Evolutionary conservation across 2,329 filamentous ascomycete genomes (phyloP).

Genomic region (Bipolaris cookei): DNA sequence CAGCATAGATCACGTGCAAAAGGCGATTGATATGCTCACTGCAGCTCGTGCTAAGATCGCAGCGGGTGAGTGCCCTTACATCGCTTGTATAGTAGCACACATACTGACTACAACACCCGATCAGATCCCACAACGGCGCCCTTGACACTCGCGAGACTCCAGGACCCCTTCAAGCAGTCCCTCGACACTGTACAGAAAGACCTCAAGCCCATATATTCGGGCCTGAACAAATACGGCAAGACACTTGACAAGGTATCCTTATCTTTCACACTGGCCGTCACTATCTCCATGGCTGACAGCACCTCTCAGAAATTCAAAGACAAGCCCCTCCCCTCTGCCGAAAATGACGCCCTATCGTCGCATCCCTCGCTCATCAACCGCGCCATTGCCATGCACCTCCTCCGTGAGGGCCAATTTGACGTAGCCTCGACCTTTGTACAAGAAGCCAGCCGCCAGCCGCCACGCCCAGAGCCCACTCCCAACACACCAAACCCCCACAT

Average conservation of each 20-base stretch:
- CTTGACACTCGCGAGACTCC: slow-evolving; percentile 79
- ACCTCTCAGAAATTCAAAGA: slow-evolving; percentile 62
- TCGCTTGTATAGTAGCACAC: background rate
- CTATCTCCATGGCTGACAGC: slow-evolving; percentile 15
- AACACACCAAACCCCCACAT: slow-evolving; percentile 45
- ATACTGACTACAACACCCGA: slow-evolving; percentile 22
- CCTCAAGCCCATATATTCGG: slow-evolving; percentile 81
- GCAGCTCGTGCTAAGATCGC: slow-evolving; percentile 76
- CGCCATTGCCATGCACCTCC: slow-evolving; percentile 93
- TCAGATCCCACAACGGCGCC: slow-evolving; percentile 73
- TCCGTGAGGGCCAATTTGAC: slow-evolving; percentile 90
- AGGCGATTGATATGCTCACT: slow-evolving; percentile 77
- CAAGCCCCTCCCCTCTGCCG: slow-evolving; percentile 73
- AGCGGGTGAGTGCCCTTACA: slow-evolving; percentile 55
- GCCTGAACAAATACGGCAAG: slow-evolving; percentile 83
- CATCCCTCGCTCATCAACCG: slow-evolving; percentile 83
- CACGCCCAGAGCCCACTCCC: slow-evolving; percentile 47
- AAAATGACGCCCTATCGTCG: slow-evolving; percentile 79
- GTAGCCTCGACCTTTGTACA: slow-evolving; percentile 85
- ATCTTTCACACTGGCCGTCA: background rate
- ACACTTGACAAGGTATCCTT: slow-evolving; percentile 75
- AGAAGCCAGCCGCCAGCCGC: slow-evolving; percentile 65
- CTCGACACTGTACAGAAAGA: slow-evolving; percentile 82
- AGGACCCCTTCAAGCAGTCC: slow-evolving; percentile 81
- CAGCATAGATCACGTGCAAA: slow-evolving; percentile 80